Percentiles rank a stretch among this genome's conserved stretches.
Conservation (phyloP, 495 filamentous ascomycete genomes). For the Talaromyces nanjingensis region DNA sequence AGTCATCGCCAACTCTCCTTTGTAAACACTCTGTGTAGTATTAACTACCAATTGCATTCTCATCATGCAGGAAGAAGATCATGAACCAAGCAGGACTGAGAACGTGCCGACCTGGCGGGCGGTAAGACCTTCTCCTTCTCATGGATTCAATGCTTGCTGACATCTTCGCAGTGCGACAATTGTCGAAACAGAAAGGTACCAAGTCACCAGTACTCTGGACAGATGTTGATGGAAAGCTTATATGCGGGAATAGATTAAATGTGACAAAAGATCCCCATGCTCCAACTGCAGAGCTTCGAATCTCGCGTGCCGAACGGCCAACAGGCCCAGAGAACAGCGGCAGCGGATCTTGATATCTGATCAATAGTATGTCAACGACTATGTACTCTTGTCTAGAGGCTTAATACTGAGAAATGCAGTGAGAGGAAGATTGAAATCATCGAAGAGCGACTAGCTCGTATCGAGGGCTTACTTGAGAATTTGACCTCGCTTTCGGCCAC, state of each 20-base stretch:
- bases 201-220: neutral
- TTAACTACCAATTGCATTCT: neutral
- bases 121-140: neutral
- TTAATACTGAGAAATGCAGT: conserved; percentile 25
- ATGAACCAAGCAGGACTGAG: neutral
- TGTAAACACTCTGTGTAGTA: neutral
- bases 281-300: conserved; percentile 40
- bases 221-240: neutral
- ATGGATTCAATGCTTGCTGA: neutral
- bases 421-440: conserved; percentile 65
- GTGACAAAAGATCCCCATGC: conserved; percentile 39
- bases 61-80: conserved; percentile 1
- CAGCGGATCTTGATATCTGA: conserved; percentile 61
- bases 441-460: conserved; percentile 52
- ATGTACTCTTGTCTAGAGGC: neutral
- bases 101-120: conserved; percentile 5
- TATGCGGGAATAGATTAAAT: conserved; percentile 18
- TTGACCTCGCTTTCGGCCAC: conserved; percentile 13
- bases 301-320: conserved; percentile 49
- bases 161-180: conserved; percentile 4
- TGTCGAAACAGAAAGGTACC: conserved; percentile 9
- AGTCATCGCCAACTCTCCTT: neutral
- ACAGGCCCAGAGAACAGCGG: conserved; percentile 52
- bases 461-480: conserved; percentile 45
- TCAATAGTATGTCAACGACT: conserved; percentile 51